Conservation (phyloP, 129 eudicot genomes). For the Deinandra increscens region DNA sequence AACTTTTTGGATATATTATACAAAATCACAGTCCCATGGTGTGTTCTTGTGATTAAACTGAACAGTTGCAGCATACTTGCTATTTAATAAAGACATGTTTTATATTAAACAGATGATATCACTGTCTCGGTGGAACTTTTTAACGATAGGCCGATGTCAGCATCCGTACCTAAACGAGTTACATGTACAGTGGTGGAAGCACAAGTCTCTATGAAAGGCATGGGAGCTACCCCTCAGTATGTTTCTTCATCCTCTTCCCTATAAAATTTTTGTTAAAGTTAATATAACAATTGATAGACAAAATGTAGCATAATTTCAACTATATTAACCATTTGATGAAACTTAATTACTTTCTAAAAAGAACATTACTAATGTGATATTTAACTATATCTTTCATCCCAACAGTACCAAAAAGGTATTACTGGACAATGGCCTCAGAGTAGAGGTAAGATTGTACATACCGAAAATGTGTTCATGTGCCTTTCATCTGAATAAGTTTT, state of each 20-base stretch:
- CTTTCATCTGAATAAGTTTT: neutral
- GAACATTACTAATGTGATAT: neutral
- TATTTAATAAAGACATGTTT: slow-evolving; percentile 13
- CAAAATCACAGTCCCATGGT: neutral
- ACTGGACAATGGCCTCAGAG: slow-evolving; percentile 85
- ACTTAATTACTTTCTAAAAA: slow-evolving; percentile 4
- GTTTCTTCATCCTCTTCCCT: slow-evolving; percentile 23
- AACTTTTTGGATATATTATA: neutral
- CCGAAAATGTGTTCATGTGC: neutral
- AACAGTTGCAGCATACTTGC: neutral
- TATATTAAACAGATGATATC: slow-evolving; percentile 67
- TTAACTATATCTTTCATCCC: slow-evolving; percentile 6
- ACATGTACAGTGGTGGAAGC: slow-evolving; percentile 89
- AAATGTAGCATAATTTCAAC: neutral
- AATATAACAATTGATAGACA: neutral
- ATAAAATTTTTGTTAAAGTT: neutral
- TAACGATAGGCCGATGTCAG: slow-evolving; percentile 79
- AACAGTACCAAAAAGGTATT: slow-evolving; percentile 74
- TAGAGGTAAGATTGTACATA: slow-evolving; percentile 56
- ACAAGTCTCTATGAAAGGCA: slow-evolving; percentile 58
- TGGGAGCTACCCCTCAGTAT: slow-evolving; percentile 89
- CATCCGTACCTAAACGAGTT: slow-evolving; percentile 82
- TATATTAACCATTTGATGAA: neutral
- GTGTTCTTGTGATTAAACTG: neutral
- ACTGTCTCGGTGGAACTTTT: slow-evolving; percentile 62